These are phyloP conservation scores for Nicotiana undulata DNA, from an alignment of 257 asterid species.

Conservation along the genomic window DNA sequence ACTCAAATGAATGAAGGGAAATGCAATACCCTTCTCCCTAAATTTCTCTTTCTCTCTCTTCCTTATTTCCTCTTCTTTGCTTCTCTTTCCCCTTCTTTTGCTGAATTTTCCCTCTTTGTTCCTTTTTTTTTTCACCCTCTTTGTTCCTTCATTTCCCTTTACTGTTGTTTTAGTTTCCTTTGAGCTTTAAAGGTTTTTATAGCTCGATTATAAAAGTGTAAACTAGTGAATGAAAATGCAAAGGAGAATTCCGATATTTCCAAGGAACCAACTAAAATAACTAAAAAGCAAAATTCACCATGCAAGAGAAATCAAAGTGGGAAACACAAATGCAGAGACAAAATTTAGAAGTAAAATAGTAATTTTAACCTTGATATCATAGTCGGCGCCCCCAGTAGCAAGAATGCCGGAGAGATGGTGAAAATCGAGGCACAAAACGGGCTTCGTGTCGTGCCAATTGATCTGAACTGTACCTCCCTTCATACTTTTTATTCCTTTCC, in stretches of 20 bases:
- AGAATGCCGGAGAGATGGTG: slow-evolving; percentile 64
- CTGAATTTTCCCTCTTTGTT: too few relatives aligned
- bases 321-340: background rate
- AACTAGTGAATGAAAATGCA: background rate
- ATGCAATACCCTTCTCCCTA: too few relatives aligned
- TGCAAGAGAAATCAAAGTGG: background rate
- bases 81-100: too few relatives aligned
- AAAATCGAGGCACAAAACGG: slow-evolving; percentile 88
- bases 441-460: slow-evolving; percentile 90
- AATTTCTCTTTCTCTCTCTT: too few relatives aligned
- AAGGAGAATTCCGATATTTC: background rate
- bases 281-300: background rate
- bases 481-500: slow-evolving; percentile 25
- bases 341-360: background rate
- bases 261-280: too few relatives aligned
- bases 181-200: background rate
- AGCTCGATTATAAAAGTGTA: background rate
- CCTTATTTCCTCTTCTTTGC: too few relatives aligned
- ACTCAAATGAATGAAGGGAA: too few relatives aligned
- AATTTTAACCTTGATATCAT: slow-evolving; percentile 72
- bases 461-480: slow-evolving; percentile 89
- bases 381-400: slow-evolving; percentile 96
- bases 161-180: background rate
- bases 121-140: too few relatives aligned
- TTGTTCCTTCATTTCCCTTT: too few relatives aligned